Base-by-base conservation (phyloP, 768 basidiomycete species). In the Lentinula aciculospora region DNA sequence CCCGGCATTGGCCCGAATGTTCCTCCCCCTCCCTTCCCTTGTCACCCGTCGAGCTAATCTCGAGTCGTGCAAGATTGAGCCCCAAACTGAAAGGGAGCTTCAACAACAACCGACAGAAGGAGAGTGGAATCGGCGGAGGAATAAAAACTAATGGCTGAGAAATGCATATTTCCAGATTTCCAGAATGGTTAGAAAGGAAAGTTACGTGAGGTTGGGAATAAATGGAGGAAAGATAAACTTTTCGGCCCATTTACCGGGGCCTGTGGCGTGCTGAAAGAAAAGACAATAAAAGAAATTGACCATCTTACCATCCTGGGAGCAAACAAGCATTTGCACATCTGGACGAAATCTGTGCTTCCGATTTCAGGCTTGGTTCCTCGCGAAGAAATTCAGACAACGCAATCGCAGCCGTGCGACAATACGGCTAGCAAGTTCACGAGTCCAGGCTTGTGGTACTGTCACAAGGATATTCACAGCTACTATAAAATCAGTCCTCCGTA, bases 401-500 rank as follows among this genome's bases (percentile, higher is more conserved):
- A 48, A 21, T 27, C 21, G 17, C 17, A 47, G 32, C 23, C 27
- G 47, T 58, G 50, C 29, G 50, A 53, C 34, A 10, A 29, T 44
- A 53, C 32, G 47, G 31, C 23, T 42, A 47, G 48, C 29, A 42
- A 42, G 25, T 45, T 63, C 71, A 71, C 71, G 70, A 72, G 73
- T 63, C 59, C 66, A 67, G 31, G 27, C 70, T 65, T 66, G 65
- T 73, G 68, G 72, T 71, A 64, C 71, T 71, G 74, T 72, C 73
- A 67, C 61, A 64, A 61, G 62, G 58, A 62, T 63, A 58, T 61
- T 60, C 64, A 64, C 67, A 62, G 64, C 63, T 67, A 70, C 73
- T 82, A 82, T 83, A 83, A 79, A 82, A 76, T 74, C 67, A 68
- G 72, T 72, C 67, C 66, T 66, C 63, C 70, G 76, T 81, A 83